A percentile compares a stretch with the other conserved stretches of the same genome.
These are phyloP conservation scores for Irpex sp. DNA, from an alignment of 1,284 basidiomycete genomes.

Conservation along the genomic window DNA sequence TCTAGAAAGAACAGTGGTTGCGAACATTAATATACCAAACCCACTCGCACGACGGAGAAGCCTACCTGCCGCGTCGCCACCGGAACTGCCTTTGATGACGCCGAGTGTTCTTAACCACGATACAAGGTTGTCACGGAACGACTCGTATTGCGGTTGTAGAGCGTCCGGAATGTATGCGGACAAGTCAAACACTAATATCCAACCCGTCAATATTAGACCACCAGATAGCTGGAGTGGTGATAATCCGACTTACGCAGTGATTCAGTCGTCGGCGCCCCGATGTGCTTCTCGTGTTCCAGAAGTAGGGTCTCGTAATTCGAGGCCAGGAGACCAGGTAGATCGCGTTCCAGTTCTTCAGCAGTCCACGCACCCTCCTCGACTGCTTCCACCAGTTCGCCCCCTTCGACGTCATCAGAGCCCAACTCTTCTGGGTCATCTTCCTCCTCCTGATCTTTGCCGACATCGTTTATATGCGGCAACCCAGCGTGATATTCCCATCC, in stretches of 20 bases:
- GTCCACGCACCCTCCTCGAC: conserved; percentile 53
- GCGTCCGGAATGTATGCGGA: conserved; percentile 87
- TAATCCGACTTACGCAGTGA: conserved; percentile 48
- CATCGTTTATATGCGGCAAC: conserved; percentile 65
- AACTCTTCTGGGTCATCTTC: conserved; percentile 22
- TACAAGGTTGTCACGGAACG: conserved; percentile 61
- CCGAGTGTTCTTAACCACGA: conserved; percentile 70
- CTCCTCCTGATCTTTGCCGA: conserved; percentile 37
- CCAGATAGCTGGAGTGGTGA: conserved; percentile 1
- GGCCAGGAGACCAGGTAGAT: conserved; percentile 65
- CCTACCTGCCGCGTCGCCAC: conserved; percentile 41
- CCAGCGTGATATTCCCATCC: conserved; percentile 87
- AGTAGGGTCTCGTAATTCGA: conserved; percentile 75
- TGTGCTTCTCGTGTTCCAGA: conserved; percentile 70
- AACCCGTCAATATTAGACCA: conserved; percentile 6
- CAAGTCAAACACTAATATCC: conserved; percentile 72
- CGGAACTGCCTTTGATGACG: conserved; percentile 40
- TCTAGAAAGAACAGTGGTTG: conserved; percentile 29
- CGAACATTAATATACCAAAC: not conserved
- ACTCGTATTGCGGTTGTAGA: conserved; percentile 74
- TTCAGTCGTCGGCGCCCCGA: conserved; percentile 39
- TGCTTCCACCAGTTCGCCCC: conserved; percentile 30
- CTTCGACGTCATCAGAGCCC: conserved; percentile 12
- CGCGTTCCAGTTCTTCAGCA: conserved; percentile 48
- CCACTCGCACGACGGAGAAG: not conserved